Evolutionary conservation across 2,329 filamentous ascomycete species (phyloP).

Genomic region (Cladophialophora bantiana): DNA sequence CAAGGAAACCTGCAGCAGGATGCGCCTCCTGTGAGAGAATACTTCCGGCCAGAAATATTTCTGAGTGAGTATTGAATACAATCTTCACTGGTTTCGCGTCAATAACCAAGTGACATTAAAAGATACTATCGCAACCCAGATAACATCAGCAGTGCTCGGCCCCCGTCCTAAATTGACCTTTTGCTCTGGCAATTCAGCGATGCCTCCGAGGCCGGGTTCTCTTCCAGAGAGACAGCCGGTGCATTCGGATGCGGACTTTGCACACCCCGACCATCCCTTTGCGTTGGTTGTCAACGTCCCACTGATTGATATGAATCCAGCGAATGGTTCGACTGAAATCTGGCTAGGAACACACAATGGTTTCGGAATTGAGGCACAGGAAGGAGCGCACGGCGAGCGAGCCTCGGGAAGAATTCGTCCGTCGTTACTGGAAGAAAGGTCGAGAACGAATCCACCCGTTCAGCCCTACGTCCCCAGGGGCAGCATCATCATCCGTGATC

Average conservation of each 20-base stretch:
- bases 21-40: slow-evolving; percentile 58
- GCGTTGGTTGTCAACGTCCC: slow-evolving; percentile 63
- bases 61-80: slow-evolving; percentile 53
- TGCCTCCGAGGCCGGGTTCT: slow-evolving; percentile 57
- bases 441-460: slow-evolving; percentile 44
- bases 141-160: slow-evolving; percentile 60
- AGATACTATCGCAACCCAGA: slow-evolving; percentile 55
- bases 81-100: background rate
- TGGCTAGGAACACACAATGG: slow-evolving; percentile 64
- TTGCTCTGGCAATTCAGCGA: slow-evolving; percentile 64
- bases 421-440: slow-evolving; percentile 44
- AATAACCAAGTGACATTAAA: slow-evolving; percentile 11
- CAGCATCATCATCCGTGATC: slow-evolving; percentile 55
- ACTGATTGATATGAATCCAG: slow-evolving; percentile 57
- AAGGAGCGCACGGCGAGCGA: slow-evolving; percentile 59
- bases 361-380: slow-evolving; percentile 50
- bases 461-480: slow-evolving; percentile 55
- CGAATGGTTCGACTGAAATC: slow-evolving; percentile 65
- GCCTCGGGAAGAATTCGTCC: slow-evolving; percentile 60
- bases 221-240: slow-evolving; percentile 60
- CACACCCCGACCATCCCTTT: slow-evolving; percentile 62
- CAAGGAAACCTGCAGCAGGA: slow-evolving; percentile 67
- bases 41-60: slow-evolving; percentile 61
- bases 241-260: slow-evolving; percentile 67
- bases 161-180: slow-evolving; percentile 64